Base-by-base conservation (phyloP, 192 early-diverging fungal genomes). In the Coemansia erecta region DNA sequence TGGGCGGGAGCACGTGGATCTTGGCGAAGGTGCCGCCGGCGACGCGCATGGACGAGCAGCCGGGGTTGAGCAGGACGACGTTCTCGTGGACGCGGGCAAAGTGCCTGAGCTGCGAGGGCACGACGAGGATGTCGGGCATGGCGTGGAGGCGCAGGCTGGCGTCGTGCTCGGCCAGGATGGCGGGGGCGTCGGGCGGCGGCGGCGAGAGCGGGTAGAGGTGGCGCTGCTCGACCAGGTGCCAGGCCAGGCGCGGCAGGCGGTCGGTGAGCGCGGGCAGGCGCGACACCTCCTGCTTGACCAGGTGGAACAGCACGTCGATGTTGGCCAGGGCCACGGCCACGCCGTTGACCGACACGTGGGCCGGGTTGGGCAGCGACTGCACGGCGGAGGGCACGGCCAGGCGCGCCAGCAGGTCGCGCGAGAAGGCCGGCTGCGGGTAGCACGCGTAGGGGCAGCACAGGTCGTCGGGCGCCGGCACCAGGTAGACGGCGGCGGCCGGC, bases 121-220 rank as follows among this genome's bases (percentile, higher is more conserved):
- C 51, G 50, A 98, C 84, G 21, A 98, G 59, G 2, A 98, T 73
- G 69, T 98, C 97, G 3, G 95, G 95, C 35, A 81, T 84, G 1
- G 72, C 81, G 24, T 83, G 81, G 62, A 78, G 62, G 22, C 63
- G 42, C 12, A 78, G 66, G 35, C 55, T 67, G 56, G 22, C 33
- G 28, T 78, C 76, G 18, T 72, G 73, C 11, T 72, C 61, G 9
- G 72, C 63, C 44, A 72, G 58, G 15, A 79, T 62, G 41, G 56
- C 66, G 8, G 65, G 66, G 64, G 76, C 60, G 53, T 64, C 41
- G 35, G 56, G 7, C 64, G 77, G 52, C 35, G 85, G 84, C 4
- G 93, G 90, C 35, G 86, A 88, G 11, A 95, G 77, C n/a, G 97
- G 94, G 56, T 94, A 95, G 40, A 97, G 85, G 53, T 80, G 71